Conservation (phyloP, 192 early-diverging fungal species). For the Podochytrium sp. region DNA sequence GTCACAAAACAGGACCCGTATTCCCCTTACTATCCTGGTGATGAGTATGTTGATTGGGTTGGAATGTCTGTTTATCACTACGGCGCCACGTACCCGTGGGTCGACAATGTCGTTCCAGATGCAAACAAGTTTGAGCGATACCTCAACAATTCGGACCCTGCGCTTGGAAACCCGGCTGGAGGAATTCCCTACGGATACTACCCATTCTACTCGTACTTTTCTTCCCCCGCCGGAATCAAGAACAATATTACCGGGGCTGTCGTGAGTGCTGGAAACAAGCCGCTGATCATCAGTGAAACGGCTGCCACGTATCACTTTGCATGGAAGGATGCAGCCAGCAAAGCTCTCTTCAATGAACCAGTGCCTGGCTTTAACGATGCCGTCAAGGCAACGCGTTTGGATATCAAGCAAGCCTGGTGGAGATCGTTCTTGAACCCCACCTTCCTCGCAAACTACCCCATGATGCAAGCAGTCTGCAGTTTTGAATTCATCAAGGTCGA, state of each 20-base stretch:
- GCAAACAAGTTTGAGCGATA: neutral
- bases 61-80: conserved; percentile 14
- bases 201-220: conserved; percentile 8
- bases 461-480: conserved; percentile 23
- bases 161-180: neutral
- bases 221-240: neutral
- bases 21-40: conserved; percentile 26
- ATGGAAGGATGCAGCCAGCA: neutral
- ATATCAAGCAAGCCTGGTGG: conserved; percentile 38
- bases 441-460: conserved; percentile 24
- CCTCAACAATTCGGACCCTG: conserved; percentile 8
- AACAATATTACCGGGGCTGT: neutral
- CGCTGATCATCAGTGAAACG: conserved; percentile 21
- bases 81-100: neutral
- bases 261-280: conserved; percentile 14
- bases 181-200: neutral
- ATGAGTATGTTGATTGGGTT: conserved; percentile 35
- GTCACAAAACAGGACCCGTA: conserved; percentile 17
- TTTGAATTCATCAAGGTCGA: conserved; percentile 33
- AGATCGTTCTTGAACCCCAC: neutral
- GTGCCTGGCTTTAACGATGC: neutral
- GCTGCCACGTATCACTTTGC: conserved; percentile 33
- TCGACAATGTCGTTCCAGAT: neutral
- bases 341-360: neutral
- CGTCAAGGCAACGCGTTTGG: neutral